These are phyloP conservation scores for Mortierella sp. DNA, from an alignment of 371 early-diverging fungal species.

Conservation along the genomic window DNA sequence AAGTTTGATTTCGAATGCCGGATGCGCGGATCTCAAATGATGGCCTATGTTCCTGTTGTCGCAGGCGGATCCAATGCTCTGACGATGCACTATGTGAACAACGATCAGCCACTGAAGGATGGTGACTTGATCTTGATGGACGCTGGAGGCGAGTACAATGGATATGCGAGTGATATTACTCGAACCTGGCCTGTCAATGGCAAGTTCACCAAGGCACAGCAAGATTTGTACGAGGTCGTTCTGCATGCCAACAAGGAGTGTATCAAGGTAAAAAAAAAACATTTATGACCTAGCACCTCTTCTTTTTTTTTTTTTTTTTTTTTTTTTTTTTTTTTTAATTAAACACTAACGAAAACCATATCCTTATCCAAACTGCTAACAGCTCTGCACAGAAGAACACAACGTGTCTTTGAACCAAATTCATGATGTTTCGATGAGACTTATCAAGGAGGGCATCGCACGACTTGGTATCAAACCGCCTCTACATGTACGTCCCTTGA, in stretches of 20 bases:
- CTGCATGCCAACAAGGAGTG: constrained; percentile 87
- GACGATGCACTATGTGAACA: constrained; percentile 94
- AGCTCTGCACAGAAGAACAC: constrained; percentile 77
- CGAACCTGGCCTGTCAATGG: constrained; percentile 96
- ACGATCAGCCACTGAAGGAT: constrained; percentile 79
- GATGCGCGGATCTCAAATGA: constrained; percentile 74
- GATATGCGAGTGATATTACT: constrained; percentile 93
- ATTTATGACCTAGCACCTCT: not conserved
- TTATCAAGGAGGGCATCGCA: constrained; percentile 72
- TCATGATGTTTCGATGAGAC: constrained; percentile 73
- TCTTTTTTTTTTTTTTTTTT: not conserved
- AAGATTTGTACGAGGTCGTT: constrained; percentile 87
- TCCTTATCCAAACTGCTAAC: not conserved
- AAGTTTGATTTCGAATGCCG: constrained; percentile 82
- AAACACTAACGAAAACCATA: no score
- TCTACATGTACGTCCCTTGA: constrained; percentile 55
- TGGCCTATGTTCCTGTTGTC: constrained; percentile 97
- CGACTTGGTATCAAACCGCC: constrained; percentile 71
- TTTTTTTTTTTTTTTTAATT: not conserved
- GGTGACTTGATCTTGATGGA: constrained; percentile 92
- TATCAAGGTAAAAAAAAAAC: constrained; percentile 69
- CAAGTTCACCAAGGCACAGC: constrained; percentile 83
- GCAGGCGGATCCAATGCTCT: constrained; percentile 93
- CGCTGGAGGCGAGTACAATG: constrained; percentile 91
- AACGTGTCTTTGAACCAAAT: constrained; percentile 84